Base-by-base conservation (phyloP, 1,284 basidiomycete genomes). In the Ustilago tritici region DNA sequence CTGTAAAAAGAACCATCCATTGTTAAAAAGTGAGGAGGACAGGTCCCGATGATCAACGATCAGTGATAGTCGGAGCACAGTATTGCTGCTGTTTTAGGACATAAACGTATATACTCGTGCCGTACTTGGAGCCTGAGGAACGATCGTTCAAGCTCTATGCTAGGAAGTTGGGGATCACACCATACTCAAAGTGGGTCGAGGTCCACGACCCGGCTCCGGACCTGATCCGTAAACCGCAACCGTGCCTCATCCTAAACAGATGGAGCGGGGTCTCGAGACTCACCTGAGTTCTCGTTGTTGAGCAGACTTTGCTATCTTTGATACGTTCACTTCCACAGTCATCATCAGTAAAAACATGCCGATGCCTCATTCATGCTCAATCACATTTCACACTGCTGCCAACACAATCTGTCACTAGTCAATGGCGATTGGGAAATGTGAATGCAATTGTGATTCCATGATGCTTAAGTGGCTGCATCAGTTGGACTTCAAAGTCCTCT, bases 401-500 rank as follows among this genome's bases (percentile, higher is more conserved):
- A 46, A 46, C 15, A 46, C 43, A 46, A 43, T 6, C 15, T 43
- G 14, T 17, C 14, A 15, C n/a, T 43, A 17, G 36, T 28, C 23
- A 28, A 38, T 14, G 36, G 36, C 2, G 36, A 38, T 28, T 28
- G 23, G 23, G 23, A 28, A 28, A 3, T 38, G 14, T 41, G 40
- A 41, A 41, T 15, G 10, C 23, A 14, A 15, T n/a, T n/a, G 8
- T 46, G 43, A 46, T 46, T 46, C n/a, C 43, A 46, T 19, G n/a
- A 28, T 28, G 23, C 23, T 28, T 28, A 28, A 28, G 23, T 28
- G 23, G 23, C 23, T 28, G 23, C 23, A 28, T 28, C 23, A 85
- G 55, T 85, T 84, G 19, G 76, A 79, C 71, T 86, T 86, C 65
- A 86, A 78, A 54, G 79, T 86, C 40, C 84, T 65, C 79, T 86